Base-by-base conservation (phyloP, 306 rosid genomes). In the Cicer yamashitae region DNA sequence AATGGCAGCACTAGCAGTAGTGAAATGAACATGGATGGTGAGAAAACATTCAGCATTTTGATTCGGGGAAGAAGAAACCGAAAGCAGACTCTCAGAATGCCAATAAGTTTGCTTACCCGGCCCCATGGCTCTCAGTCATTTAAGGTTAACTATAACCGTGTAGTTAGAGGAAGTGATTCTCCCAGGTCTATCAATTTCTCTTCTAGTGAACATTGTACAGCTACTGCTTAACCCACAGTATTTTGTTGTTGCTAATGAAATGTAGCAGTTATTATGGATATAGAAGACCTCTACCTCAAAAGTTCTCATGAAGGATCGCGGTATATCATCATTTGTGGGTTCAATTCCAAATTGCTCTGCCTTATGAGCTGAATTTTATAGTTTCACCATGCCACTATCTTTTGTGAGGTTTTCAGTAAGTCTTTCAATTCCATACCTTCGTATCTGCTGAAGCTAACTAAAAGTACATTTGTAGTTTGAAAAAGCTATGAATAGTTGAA, bases 61-160 rank as follows among this genome's bases (percentile, higher is more conserved):
- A 50, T 90, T 15, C 87, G 99, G 81, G 99, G 99, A 52, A 88
- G 93, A 85, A 89, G 98, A 87, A 92, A 96, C 70, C 88, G 97
- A 51, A 96, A 88, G 84, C 98, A 92, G 83, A 92, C 99, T 68
- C 86, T 92, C 47, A 84, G 98, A 81, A 89, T 96, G 93, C 99
- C 99, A 22, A 87, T 90, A 73, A 90, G 98, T 89, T 89, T 89
- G 86, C 97, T 96, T 56, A 92, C 76, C 77, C 92, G 93, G 65
- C 98, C 99, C 14, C 84, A 96, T 65, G 92, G 97, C 71, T 92
- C 99, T 72, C 96, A 92, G 89, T 90, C 98, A 30, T 96, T 96
- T 84, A 96, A 96, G 86, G 92, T 86, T 76, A 81, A 78, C 69
- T 85, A 81, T 83, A 96, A 86, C 87, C 90, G 98, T 60, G 92